Conservation (phyloP, 768 basidiomycete species). For the Xerocomellus amylosporus region DNA sequence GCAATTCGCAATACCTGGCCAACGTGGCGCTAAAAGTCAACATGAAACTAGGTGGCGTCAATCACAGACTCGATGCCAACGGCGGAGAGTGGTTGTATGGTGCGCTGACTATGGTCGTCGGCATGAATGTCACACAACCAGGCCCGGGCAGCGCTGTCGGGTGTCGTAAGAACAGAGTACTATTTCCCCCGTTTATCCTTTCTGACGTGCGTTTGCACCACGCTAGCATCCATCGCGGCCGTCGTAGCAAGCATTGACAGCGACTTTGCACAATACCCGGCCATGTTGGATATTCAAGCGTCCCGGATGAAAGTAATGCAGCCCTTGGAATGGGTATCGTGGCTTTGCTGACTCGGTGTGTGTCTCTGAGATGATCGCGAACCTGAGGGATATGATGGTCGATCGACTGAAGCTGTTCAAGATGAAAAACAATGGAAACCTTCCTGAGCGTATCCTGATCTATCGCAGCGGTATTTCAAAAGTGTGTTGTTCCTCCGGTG, state of each 20-base stretch:
- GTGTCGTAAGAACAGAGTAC: neutral
- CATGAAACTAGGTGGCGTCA: neutral
- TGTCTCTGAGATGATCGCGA: neutral
- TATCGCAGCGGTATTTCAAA: neutral
- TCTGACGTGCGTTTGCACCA: neutral
- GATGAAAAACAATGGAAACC: neutral
- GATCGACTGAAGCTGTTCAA: neutral
- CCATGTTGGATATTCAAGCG: neutral
- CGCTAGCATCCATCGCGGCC: neutral
- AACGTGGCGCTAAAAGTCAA: neutral
- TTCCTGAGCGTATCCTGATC: neutral
- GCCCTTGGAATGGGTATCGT: neutral
- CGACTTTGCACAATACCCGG: neutral
- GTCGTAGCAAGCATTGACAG: constrained; percentile 1
- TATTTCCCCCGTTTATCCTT: too few relatives aligned
- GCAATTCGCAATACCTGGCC: neutral
- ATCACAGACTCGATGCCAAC: neutral
- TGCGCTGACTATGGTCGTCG: neutral
- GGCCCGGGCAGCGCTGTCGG: neutral
- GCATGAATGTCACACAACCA: neutral
- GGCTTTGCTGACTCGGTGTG: neutral
- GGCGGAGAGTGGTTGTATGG: neutral
- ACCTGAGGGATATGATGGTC: neutral
- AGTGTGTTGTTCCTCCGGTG: neutral
- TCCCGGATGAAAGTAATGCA: neutral